Evolutionary conservation across 768 basidiomycete species (phyloP).

Genomic region (Suillus brevipes): DNA sequence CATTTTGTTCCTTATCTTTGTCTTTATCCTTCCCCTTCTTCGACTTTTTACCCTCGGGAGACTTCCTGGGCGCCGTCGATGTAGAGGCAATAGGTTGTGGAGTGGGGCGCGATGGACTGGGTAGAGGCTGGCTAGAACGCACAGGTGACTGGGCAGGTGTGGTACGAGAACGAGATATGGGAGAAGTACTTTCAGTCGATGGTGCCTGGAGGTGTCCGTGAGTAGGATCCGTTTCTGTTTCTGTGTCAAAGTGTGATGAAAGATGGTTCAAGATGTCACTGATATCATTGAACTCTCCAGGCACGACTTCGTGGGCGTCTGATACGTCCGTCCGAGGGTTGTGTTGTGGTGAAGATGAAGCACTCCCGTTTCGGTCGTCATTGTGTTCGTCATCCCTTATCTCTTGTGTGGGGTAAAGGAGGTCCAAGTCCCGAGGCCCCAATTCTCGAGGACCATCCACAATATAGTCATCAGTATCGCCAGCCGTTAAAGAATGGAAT

Average conservation of each 20-base stretch:
- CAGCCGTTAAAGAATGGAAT: slow-evolving; percentile 75
- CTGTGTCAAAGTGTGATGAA: slow-evolving; percentile 65
- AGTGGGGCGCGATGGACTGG: slow-evolving; percentile 34
- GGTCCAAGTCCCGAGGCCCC: slow-evolving; percentile 52
- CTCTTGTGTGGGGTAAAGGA: slow-evolving; percentile 48
- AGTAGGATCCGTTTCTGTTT: slow-evolving; percentile 43
- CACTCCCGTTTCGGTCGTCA: slow-evolving; percentile 44
- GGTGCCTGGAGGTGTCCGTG: slow-evolving; percentile 43
- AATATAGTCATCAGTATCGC: slow-evolving; percentile 28
- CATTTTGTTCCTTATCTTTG: slow-evolving; percentile 15
- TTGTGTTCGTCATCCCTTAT: slow-evolving; percentile 19
- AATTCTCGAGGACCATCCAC: slow-evolving; percentile 30
- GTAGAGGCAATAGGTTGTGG: slow-evolving; percentile 54
- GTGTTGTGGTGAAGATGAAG: slow-evolving; percentile 34
- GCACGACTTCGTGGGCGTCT: slow-evolving; percentile 48
- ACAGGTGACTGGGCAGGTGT: slow-evolving; percentile 23
- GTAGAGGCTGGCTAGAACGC: slow-evolving; percentile 35
- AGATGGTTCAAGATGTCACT: slow-evolving; percentile 77
- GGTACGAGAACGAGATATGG: slow-evolving; percentile 31
- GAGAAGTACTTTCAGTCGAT: slow-evolving; percentile 27
- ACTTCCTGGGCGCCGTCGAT: slow-evolving; percentile 37
- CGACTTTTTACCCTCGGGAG: slow-evolving; percentile 24
- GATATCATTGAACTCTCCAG: slow-evolving; percentile 67
- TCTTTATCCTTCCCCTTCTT: slow-evolving; percentile 31
- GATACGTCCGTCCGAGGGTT: slow-evolving; percentile 28